A percentile compares a stretch with the other conserved stretches of the same genome.
phyloP scores from a whole-genome alignment of 169 alveolate genomes.

The Pseudocohnilembus persalinus region DNA sequence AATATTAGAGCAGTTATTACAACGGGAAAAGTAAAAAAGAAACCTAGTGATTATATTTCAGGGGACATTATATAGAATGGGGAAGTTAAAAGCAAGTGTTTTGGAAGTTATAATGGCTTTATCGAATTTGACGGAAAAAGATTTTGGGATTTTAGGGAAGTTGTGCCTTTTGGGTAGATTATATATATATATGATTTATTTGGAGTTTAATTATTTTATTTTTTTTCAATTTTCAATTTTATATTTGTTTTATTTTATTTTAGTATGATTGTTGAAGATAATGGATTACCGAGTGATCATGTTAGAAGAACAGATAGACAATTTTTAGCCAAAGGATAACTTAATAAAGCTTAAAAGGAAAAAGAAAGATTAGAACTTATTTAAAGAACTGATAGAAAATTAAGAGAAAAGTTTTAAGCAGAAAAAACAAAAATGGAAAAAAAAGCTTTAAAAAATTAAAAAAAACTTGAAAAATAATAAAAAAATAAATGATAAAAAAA shows the following conservation, averaged over 20 bases:
- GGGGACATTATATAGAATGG: conserved; percentile 66
- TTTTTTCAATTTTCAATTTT: too few species aligned
- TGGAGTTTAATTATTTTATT: too few species aligned
- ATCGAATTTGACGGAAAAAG: conserved; percentile 82
- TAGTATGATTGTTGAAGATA: conserved; percentile 36
- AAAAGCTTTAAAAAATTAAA: not conserved
- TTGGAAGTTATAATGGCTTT: conserved; percentile 79
- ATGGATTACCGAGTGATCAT: conserved; percentile 25
- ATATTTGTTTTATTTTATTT: too few species aligned
- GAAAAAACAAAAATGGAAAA: not conserved
- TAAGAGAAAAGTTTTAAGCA: conserved; percentile 55
- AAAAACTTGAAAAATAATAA: too few species aligned
- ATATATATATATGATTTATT: too few species aligned
- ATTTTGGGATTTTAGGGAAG: conserved; percentile 79
- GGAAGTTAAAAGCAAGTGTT: conserved; percentile 50
- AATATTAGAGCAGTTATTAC: conserved; percentile 36
- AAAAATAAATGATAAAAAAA: not conserved
- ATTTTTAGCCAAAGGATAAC: conserved; percentile 41
- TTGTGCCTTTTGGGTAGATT: conserved; percentile 10
- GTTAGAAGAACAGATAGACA: conserved; percentile 58
- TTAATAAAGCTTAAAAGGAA: conserved; percentile 73
- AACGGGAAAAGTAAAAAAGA: conserved; percentile 52
- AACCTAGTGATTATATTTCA: conserved; percentile 65
- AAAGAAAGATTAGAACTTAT: conserved; percentile 71
- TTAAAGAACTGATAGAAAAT: conserved; percentile 73